Conservation (phyloP, 495 filamentous ascomycete genomes). For the Emericellopsis terricola region DNA sequence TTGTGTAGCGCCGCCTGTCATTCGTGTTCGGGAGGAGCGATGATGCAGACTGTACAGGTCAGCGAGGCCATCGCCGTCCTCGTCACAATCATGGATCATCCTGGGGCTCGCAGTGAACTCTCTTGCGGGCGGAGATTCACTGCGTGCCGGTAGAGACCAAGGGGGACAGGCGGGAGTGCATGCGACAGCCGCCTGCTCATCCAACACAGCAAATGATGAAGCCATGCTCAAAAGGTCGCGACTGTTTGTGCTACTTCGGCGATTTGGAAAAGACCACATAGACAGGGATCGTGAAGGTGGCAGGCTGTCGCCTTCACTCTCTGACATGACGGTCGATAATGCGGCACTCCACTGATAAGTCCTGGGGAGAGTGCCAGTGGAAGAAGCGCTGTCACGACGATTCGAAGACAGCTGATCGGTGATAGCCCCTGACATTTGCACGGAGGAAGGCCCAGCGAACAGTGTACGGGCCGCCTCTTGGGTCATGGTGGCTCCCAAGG, state of each 20-base stretch:
- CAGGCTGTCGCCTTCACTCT: constrained; percentile 32
- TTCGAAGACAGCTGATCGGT: too few species aligned
- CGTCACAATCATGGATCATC: constrained; percentile 30
- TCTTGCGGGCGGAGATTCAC: too few species aligned
- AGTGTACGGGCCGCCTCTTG: constrained; percentile 22
- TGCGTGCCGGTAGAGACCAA: too few species aligned
- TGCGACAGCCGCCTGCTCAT: constrained; percentile 14
- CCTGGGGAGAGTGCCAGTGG: too few species aligned
- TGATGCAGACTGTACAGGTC: constrained; percentile 24
- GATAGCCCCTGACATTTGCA: too few species aligned
- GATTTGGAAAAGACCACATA: constrained; percentile 13
- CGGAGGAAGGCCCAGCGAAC: constrained; percentile 9
- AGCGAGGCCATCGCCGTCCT: constrained; percentile 34
- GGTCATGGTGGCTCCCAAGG: constrained; percentile 26
- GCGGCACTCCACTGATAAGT: constrained; percentile 53
- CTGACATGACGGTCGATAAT: constrained; percentile 55
- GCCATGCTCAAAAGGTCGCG: constrained; percentile 33
- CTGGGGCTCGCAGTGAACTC: too few species aligned
- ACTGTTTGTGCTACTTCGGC: constrained; percentile 23
- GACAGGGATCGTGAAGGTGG: constrained; percentile 24
- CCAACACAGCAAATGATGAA: constrained; percentile 23
- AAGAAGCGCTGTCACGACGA: too few species aligned
- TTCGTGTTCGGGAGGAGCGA: constrained; percentile 25
- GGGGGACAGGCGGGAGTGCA: too few species aligned
- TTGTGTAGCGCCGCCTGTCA: constrained; percentile 22